Evolutionary conservation across 1,284 basidiomycete genomes (phyloP), one percentile per base, ranked within the genome.

Genomic region (Trichosporon sp.): DNA sequence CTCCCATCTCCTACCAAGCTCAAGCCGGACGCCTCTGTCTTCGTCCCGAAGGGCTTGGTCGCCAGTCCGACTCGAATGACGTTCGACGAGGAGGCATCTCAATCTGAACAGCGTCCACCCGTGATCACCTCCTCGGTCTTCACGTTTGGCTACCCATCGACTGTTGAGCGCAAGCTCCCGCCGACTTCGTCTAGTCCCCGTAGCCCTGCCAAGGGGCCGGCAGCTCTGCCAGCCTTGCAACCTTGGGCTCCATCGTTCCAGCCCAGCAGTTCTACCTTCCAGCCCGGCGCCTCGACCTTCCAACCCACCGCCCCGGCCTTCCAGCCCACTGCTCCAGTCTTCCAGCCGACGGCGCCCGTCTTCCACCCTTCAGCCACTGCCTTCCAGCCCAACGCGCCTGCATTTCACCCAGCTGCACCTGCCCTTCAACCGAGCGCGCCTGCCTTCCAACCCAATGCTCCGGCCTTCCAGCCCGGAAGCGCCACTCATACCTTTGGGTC

Each of bases 351-450:
- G n/a, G n/a, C n/a, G 5, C 46, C 23, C 13, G 54, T 10, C 6
- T 58, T 63, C 25, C 58, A 63, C 29, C 46, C 62, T 2, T 36
- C 49, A 3, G 57, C 61, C 3, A 4, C 40, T 5, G 14, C 58
- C 1, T 57, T n/a, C n/a, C n/a, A n/a, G n/a, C n/a, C n/a, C n/a
- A n/a, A n/a, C n/a, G n/a, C n/a, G n/a, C n/a, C n/a, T n/a, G n/a
- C n/a, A n/a, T n/a, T n/a, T n/a, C n/a, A n/a, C n/a, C n/a, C n/a
- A n/a, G n/a, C n/a, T n/a, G n/a, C n/a, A n/a, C n/a, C n/a, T n/a
- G n/a, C n/a, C n/a, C n/a, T n/a, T n/a, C n/a, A n/a, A n/a, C n/a
- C n/a, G n/a, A n/a, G n/a, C n/a, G n/a, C n/a, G n/a, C n/a, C n/a
- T 49, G n/a, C 4, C 4, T 4, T 25, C 23, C 49, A 52, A 21